phyloP scores from a whole-genome alignment of 805 yeast genomes.

The Hanseniaspora mollemarum region DNA sequence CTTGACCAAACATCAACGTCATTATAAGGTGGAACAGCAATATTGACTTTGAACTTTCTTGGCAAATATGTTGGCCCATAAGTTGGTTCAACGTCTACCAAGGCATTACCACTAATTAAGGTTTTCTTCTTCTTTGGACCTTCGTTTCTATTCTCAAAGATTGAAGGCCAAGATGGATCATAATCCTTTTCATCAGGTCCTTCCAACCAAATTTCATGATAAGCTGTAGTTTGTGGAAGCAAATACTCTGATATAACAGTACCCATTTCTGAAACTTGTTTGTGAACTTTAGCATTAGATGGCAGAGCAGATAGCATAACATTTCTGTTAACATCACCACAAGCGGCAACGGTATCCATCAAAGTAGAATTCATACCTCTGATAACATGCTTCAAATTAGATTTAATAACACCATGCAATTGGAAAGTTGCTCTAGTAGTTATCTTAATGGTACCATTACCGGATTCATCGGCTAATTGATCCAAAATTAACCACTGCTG shows the following conservation, averaged over 20 bases:
- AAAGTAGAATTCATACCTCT: slow-evolving; percentile 84
- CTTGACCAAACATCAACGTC: slow-evolving; percentile 95
- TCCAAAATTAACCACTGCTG: slow-evolving; percentile 81
- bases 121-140: slow-evolving; percentile 77
- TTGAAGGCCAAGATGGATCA: slow-evolving; percentile 49
- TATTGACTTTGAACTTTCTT: slow-evolving; percentile 88
- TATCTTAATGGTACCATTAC: slow-evolving; percentile 86
- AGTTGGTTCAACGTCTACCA: slow-evolving; percentile 73
- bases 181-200: slow-evolving; percentile 66
- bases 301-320: slow-evolving; percentile 89
- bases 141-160: slow-evolving; percentile 52
- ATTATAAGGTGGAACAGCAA: slow-evolving; percentile 90
- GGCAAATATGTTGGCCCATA: slow-evolving; percentile 83
- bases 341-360: slow-evolving; percentile 92
- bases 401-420: slow-evolving; percentile 87
- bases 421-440: slow-evolving; percentile 97
- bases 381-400: slow-evolving; percentile 76
- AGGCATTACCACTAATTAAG: slow-evolving; percentile 73
- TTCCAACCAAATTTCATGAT: slow-evolving; percentile 92
- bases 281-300: slow-evolving; percentile 67
- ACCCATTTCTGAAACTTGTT: slow-evolving; percentile 56
- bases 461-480: slow-evolving; percentile 65
- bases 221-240: slow-evolving; percentile 85
- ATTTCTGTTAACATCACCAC: slow-evolving; percentile 97
- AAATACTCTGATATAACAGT: slow-evolving; percentile 63